These are phyloP conservation scores for Penicillium decumbens DNA, from an alignment of 2,329 filamentous ascomycete genomes.

Conservation along the genomic window DNA sequence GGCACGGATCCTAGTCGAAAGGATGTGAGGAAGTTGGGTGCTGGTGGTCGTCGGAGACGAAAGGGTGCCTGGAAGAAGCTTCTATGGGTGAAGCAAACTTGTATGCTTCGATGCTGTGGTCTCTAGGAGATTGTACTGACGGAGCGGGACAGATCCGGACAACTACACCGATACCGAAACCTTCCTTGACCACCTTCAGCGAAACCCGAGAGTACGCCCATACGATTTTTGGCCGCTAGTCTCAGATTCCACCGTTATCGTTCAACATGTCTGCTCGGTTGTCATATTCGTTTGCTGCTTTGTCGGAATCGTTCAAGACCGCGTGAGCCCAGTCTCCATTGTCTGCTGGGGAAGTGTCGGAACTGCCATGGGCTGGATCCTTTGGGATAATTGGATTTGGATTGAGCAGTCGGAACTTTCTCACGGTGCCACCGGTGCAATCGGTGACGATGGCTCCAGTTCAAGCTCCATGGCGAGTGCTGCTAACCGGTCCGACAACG, in stretches of 20 bases:
- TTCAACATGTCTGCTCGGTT: slow-evolving; percentile 93
- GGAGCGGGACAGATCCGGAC: slow-evolving; percentile 66
- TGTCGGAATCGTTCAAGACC: slow-evolving; percentile 78
- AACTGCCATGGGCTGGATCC: slow-evolving; percentile 79
- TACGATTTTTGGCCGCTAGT: slow-evolving; percentile 99
- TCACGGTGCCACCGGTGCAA: slow-evolving; percentile 24
- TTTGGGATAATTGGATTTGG: slow-evolving; percentile 89
- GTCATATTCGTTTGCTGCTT: slow-evolving; percentile 94
- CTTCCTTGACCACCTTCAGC: slow-evolving; percentile 91
- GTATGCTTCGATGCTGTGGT: slow-evolving; percentile 42
- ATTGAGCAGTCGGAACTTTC: slow-evolving; percentile 54
- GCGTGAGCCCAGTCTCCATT: slow-evolving; percentile 83
- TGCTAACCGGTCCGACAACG: slow-evolving; percentile 26
- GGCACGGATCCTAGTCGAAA: slow-evolving; percentile 33
- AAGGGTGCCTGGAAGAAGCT: slow-evolving; percentile 88
- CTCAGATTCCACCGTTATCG: slow-evolving; percentile 89
- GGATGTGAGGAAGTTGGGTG: slow-evolving; percentile 51
- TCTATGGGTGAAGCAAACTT: slow-evolving; percentile 95
- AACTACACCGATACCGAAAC: slow-evolving; percentile 98
- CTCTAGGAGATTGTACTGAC: neutral
- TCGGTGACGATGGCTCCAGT: slow-evolving; percentile 39
- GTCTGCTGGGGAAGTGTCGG: slow-evolving; percentile 78
- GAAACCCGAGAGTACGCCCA: slow-evolving; percentile 85
- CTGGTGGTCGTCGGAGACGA: slow-evolving; percentile 61
- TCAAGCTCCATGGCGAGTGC: slow-evolving; percentile 37